A percentile compares a stretch with the other conserved stretches of the same genome.
Conservation (phyloP, 257 asterid genomes). For the Echites panduratus region DNA sequence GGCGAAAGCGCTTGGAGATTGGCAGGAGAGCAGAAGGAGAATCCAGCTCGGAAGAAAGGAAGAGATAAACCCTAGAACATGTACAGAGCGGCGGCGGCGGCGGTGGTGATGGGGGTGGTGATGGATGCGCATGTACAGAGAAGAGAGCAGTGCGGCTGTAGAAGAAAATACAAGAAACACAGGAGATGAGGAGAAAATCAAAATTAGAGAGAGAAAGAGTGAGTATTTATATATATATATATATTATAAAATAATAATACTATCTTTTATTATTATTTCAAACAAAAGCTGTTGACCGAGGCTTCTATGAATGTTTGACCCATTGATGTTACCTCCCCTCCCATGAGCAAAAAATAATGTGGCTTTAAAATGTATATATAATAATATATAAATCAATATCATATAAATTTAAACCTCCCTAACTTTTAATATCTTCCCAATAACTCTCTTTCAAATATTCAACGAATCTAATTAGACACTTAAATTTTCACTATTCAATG, state of each 20-base stretch:
- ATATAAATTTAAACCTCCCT: no score
- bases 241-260: no score
- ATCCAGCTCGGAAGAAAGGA: constrained; percentile 56
- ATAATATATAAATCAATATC: no score
- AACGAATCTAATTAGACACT: no score
- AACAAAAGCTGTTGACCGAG: neutral
- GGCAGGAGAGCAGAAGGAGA: constrained; percentile 29
- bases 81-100: constrained; percentile 34
- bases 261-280: neutral
- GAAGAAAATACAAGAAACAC: constrained; percentile 20
- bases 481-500: no score
- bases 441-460: no score
- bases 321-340: neutral
- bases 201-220: constrained; percentile 20
- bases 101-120: constrained; percentile 37
- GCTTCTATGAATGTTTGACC: neutral
- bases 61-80: constrained; percentile 20
- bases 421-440: no score
- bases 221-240: neutral
- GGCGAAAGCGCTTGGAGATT: constrained; percentile 31
- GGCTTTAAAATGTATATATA: no score
- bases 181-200: neutral
- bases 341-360: no score
- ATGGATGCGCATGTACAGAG: constrained; percentile 45
- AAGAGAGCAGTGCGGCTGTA: constrained; percentile 38